Conservation (phyloP, 345 rosid genomes). For the Theobroma cacao region DNA sequence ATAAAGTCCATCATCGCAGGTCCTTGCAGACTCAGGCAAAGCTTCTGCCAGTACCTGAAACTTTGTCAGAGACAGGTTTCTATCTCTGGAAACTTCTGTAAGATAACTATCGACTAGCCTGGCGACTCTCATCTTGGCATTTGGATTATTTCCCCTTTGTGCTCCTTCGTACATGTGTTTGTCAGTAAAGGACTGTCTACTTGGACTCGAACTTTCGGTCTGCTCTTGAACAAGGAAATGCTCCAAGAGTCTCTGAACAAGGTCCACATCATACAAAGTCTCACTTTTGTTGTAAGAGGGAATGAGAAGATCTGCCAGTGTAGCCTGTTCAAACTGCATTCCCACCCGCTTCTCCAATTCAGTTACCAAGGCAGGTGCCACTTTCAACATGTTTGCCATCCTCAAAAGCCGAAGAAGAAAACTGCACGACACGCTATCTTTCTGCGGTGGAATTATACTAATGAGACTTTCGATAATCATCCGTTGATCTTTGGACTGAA, state of each 20-base stretch:
- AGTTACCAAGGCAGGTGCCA: conserved; percentile 86
- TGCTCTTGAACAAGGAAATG: conserved; percentile 95
- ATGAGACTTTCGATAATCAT: conserved; percentile 87
- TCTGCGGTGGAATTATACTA: conserved; percentile 91
- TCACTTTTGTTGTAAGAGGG: conserved; percentile 65
- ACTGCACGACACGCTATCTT: conserved; percentile 81
- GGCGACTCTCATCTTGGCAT: conserved; percentile 94
- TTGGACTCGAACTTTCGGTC: conserved; percentile 77
- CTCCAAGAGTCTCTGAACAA: conserved; percentile 86
- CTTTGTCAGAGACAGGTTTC: conserved; percentile 82
- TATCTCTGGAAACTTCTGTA: conserved; percentile 91
- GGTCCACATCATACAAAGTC: conserved; percentile 85
- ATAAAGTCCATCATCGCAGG: conserved; percentile 98
- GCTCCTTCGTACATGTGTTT: conserved; percentile 55
- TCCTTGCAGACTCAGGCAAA: conserved; percentile 89
- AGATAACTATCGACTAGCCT: conserved; percentile 96
- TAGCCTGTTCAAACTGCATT: conserved; percentile 95
- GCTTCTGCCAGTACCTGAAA: conserved; percentile 97
- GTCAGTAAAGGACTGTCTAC: conserved; percentile 52
- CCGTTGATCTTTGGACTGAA: conserved; percentile 71
- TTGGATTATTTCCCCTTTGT: conserved; percentile 44
- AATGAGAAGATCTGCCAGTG: conserved; percentile 77
- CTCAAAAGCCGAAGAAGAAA: conserved; percentile 82
- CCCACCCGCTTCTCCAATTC: conserved; percentile 94
- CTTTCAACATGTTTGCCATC: conserved; percentile 80